Percentiles rank a stretch among this genome's conserved stretches.
phyloP scores from a whole-genome alignment of 768 basidiomycete genomes.

The Rossbeevera mucosa region DNA sequence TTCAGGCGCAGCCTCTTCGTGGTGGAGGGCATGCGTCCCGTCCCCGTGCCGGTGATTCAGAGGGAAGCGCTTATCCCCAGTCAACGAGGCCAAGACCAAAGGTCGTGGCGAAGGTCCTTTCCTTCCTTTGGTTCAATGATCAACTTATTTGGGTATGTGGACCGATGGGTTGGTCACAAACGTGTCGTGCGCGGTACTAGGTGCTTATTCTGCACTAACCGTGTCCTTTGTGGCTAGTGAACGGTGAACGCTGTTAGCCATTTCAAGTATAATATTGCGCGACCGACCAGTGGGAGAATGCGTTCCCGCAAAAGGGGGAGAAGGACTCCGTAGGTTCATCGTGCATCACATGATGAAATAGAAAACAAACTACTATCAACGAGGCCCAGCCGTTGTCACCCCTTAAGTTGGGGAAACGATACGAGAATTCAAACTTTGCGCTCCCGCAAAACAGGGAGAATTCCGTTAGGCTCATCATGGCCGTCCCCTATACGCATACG shows the following conservation, averaged over 20 bases:
- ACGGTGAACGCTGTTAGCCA: too few relatives aligned
- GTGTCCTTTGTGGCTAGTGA: background rate
- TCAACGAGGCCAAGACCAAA: slow-evolving; percentile 1
- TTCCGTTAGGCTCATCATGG: background rate
- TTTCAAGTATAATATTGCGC: background rate
- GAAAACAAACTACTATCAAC: too few relatives aligned
- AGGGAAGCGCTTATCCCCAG: slow-evolving; percentile 17
- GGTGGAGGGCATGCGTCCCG: background rate
- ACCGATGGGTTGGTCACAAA: background rate
- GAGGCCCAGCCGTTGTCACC: too few relatives aligned
- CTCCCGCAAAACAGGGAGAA: background rate
- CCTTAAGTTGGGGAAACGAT: background rate
- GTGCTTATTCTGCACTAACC: background rate
- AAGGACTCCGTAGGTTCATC: too few relatives aligned
- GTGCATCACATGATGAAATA: too few relatives aligned
- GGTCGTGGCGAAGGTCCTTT: background rate
- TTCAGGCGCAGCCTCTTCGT: slow-evolving; percentile 13
- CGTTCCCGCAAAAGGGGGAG: too few relatives aligned
- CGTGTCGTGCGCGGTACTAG: background rate
- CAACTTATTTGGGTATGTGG: background rate
- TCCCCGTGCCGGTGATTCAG: background rate
- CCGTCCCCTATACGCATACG: background rate
- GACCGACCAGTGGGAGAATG: too few relatives aligned
- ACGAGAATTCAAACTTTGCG: background rate
- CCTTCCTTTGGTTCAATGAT: background rate